Percentiles rank a stretch among this genome's conserved stretches.
phyloP scores from a whole-genome alignment of 2,329 filamentous ascomycete species.

The Didymella keratinophila region DNA sequence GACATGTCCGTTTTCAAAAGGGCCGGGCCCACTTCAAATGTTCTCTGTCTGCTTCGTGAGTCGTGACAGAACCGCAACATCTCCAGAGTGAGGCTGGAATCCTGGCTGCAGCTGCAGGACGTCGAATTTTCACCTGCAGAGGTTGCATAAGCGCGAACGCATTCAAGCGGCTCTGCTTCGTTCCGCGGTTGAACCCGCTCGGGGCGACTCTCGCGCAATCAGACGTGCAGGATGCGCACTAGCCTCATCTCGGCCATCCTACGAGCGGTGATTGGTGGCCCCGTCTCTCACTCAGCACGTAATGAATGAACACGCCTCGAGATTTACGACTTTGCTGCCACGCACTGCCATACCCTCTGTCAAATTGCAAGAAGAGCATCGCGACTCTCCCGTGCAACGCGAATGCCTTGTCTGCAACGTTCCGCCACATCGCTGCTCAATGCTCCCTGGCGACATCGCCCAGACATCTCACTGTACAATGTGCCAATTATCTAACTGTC shows the following conservation, averaged over 20 bases:
- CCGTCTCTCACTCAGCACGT: slow-evolving; percentile 12
- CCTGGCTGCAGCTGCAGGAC: slow-evolving; percentile 16
- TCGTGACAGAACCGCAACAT: slow-evolving; percentile 17
- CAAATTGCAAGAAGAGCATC: slow-evolving; percentile 5
- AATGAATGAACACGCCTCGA: slow-evolving; percentile 10
- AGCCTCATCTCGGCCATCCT: slow-evolving; percentile 2
- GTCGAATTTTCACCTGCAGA: slow-evolving; percentile 18
- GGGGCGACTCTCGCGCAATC: slow-evolving; percentile 18
- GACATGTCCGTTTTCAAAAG: slow-evolving; percentile 18
- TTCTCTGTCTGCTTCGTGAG: slow-evolving; percentile 14
- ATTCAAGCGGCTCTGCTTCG: slow-evolving; percentile 21
- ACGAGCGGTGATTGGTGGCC: slow-evolving; percentile 17
- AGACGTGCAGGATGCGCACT: slow-evolving; percentile 3
- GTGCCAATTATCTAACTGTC: slow-evolving; percentile 7
- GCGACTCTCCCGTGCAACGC: slow-evolving; percentile 6
- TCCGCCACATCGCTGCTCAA: slow-evolving; percentile 9
- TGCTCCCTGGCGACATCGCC: slow-evolving; percentile 7
- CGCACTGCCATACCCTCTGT: background rate
- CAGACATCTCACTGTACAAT: slow-evolving; percentile 7
- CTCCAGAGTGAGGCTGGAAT: slow-evolving; percentile 19
- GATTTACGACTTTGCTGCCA: slow-evolving; percentile 13
- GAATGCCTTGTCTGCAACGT: slow-evolving; percentile 7
- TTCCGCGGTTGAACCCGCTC: slow-evolving; percentile 20
- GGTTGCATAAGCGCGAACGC: slow-evolving; percentile 20
- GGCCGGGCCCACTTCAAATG: slow-evolving; percentile 13